phyloP scores from a whole-genome alignment of 1,284 basidiomycete species.

The Rhodotorula sp. region DNA sequence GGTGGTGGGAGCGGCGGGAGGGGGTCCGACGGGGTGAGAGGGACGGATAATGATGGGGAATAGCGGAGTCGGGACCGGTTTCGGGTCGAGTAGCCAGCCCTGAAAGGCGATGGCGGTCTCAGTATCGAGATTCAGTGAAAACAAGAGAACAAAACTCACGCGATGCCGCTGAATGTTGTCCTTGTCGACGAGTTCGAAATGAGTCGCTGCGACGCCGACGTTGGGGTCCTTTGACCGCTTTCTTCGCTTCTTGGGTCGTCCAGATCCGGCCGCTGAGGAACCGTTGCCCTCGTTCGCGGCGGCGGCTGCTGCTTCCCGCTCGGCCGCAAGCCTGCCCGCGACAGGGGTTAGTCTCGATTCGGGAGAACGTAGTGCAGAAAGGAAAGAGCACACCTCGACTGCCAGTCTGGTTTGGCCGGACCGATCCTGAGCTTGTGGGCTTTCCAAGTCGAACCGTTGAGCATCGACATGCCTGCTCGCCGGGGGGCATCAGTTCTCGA shows the following conservation, averaged over 20 bases:
- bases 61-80: slow-evolving; percentile 18
- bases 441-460: slow-evolving; percentile 40
- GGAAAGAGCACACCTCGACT: slow-evolving; percentile 6
- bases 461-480: slow-evolving; percentile 36
- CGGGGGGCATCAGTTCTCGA: too few relatives aligned
- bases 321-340: slow-evolving; percentile 14
- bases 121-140: too few relatives aligned
- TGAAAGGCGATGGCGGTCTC: not conserved
- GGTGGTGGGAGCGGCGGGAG: slow-evolving; percentile 27
- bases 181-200: slow-evolving; percentile 35
- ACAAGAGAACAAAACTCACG: slow-evolving; percentile 7
- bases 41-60: slow-evolving; percentile 39
- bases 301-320: slow-evolving; percentile 10
- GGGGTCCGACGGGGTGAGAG: slow-evolving; percentile 25
- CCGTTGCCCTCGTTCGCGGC: not conserved
- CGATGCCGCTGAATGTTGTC: slow-evolving; percentile 33
- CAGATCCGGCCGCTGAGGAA: not conserved
- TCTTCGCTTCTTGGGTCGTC: slow-evolving; percentile 31
- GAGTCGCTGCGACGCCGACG: slow-evolving; percentile 15
- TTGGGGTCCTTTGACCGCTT: slow-evolving; percentile 27
- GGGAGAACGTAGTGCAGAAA: not conserved
- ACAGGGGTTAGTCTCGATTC: not conserved
- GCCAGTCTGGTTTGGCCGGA: slow-evolving; percentile 33
- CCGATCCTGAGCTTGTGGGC: slow-evolving; percentile 40
- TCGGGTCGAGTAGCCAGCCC: slow-evolving; percentile 40